phyloP scores from a whole-genome alignment of 345 rosid species.

The Pistacia vera region DNA sequence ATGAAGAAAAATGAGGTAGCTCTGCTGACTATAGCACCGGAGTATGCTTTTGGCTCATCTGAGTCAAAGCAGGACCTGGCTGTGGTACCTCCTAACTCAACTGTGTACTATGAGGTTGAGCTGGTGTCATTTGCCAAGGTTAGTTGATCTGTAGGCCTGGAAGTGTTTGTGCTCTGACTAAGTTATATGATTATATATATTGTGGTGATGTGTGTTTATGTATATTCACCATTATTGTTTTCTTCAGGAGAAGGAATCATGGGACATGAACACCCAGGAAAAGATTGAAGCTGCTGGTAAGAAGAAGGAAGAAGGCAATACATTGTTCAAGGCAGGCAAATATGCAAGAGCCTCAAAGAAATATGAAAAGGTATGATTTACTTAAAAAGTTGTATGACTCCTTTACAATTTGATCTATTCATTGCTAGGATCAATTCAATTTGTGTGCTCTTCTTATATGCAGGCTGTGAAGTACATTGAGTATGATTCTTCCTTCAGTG shows the following conservation, averaged over 20 bases:
- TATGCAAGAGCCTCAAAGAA: conserved; percentile 75
- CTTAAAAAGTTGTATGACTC: neutral
- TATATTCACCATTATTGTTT: neutral
- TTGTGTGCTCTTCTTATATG: neutral
- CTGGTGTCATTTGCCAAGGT: conserved; percentile 79
- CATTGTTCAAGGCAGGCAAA: conserved; percentile 77
- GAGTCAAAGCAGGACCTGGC: conserved; percentile 80
- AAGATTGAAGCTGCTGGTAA: conserved; percentile 86
- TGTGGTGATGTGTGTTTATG: neutral
- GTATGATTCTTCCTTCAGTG: conserved; percentile 71
- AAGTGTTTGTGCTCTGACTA: neutral
- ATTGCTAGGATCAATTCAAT: neutral
- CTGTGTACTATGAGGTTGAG: conserved; percentile 74
- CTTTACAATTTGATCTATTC: neutral
- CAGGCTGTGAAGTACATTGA: conserved; percentile 87
- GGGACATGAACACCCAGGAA: conserved; percentile 93
- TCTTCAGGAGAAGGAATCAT: conserved; percentile 83
- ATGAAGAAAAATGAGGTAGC: conserved; percentile 97
- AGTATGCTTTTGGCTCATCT: conserved; percentile 77
- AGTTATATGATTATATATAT: neutral
- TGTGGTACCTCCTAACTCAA: conserved; percentile 74
- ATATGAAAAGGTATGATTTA: conserved; percentile 75
- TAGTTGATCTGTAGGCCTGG: conserved; percentile 8
- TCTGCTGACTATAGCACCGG: conserved; percentile 66
- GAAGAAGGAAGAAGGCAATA: conserved; percentile 97